These are phyloP conservation scores for Clathrospora elynae DNA, from an alignment of 2,329 filamentous ascomycete species.

Conservation along the genomic window DNA sequence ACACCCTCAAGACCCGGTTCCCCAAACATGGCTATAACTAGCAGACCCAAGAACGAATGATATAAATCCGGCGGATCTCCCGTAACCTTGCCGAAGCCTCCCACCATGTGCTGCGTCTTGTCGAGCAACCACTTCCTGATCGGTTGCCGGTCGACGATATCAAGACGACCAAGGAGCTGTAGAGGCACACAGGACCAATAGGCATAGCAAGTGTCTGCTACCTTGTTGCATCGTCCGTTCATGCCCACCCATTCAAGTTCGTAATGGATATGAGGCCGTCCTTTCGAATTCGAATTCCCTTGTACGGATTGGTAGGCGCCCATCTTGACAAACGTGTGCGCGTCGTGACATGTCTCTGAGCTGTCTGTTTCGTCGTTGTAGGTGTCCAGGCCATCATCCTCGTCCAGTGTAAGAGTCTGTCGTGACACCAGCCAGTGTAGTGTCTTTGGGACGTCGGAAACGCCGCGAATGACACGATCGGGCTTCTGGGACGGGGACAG, in stretches of 20 bases:
- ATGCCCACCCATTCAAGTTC: constrained; percentile 70
- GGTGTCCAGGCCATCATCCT: constrained; percentile 51
- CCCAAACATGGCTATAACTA: constrained; percentile 74
- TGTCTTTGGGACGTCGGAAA: constrained; percentile 48
- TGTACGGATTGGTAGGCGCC: constrained; percentile 32
- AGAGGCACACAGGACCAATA: constrained; percentile 83
- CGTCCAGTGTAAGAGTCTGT: constrained; percentile 53
- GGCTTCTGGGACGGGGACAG: constrained; percentile 23
- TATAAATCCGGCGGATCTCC: constrained; percentile 69
- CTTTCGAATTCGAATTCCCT: constrained; percentile 32
- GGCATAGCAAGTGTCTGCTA: constrained; percentile 91
- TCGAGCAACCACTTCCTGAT: constrained; percentile 80
- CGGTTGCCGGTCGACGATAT: constrained; percentile 63
- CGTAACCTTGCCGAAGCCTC: constrained; percentile 55
- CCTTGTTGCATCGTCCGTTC: constrained; percentile 89
- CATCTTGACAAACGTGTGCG: constrained; percentile 47
- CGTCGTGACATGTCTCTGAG: constrained; percentile 48
- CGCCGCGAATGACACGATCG: constrained; percentile 39
- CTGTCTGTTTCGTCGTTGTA: constrained; percentile 47
- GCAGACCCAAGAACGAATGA: constrained; percentile 86
- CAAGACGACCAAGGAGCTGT: constrained; percentile 47
- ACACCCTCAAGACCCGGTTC: constrained; percentile 72
- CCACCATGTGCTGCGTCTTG: constrained; percentile 82
- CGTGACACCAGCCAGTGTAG: constrained; percentile 55
- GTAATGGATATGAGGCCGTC: constrained; percentile 68